Evolutionary conservation across 169 alveolate genomes (phyloP).

Genomic region (Babesia ovis): DNA sequence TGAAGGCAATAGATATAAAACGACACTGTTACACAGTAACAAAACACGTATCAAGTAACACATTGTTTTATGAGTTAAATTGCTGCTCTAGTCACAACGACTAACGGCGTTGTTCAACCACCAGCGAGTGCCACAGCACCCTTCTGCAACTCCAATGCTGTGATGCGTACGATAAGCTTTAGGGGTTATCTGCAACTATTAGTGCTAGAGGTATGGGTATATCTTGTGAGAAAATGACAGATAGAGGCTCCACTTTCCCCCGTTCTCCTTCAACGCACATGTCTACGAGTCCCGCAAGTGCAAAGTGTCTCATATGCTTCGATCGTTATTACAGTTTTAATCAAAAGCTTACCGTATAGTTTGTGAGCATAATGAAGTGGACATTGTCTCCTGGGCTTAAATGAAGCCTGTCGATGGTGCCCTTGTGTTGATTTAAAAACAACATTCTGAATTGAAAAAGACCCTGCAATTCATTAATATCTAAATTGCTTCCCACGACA

Average conservation of each 20-base stretch:
- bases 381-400: neutral
- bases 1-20: neutral
- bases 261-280: neutral
- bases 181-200: slow-evolving; percentile 30
- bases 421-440: neutral
- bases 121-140: no score
- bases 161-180: neutral
- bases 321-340: neutral
- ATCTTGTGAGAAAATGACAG: slow-evolving; percentile 16
- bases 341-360: slow-evolving; percentile 30
- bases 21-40: neutral
- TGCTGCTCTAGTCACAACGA: neutral
- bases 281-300: slow-evolving; percentile 47
- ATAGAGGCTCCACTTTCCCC: neutral
- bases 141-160: neutral
- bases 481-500: slow-evolving; percentile 31
- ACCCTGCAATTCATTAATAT: slow-evolving; percentile 3
- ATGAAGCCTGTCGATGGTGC: neutral
- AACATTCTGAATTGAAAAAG: slow-evolving; percentile 27
- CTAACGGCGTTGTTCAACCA: no score
- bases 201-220: slow-evolving; percentile 50
- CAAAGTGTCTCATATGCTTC: slow-evolving; percentile 50
- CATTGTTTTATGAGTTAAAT: neutral
- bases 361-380: slow-evolving; percentile 12
- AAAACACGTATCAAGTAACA: no score